Conservation (phyloP, 495 filamentous ascomycete genomes). For the Xylaria nigripes region DNA sequence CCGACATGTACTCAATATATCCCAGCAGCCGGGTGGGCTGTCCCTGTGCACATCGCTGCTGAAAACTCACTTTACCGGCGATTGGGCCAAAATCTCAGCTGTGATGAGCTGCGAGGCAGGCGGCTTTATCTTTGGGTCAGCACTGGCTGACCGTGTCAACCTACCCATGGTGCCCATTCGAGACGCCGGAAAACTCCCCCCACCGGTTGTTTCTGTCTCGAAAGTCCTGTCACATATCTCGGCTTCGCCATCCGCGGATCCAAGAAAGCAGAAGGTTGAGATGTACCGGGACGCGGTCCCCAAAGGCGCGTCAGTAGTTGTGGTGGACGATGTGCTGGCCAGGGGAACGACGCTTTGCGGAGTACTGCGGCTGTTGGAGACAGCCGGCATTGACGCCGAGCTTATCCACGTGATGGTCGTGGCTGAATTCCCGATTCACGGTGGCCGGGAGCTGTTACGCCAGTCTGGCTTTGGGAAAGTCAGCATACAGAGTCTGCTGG, state of each 20-base stretch:
- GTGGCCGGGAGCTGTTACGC: constrained; percentile 46
- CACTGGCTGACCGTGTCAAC: constrained; percentile 39
- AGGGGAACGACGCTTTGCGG: constrained; percentile 53
- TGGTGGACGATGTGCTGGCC: constrained; percentile 59
- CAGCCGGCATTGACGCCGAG: constrained; percentile 37
- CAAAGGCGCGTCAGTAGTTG: constrained; percentile 41
- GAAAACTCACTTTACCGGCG: constrained; percentile 37
- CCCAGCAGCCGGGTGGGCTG: constrained; percentile 47
- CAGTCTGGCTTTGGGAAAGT: constrained; percentile 48
- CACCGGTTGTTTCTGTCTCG: constrained; percentile 45
- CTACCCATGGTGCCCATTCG: constrained; percentile 49
- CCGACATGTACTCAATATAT: constrained; percentile 52
- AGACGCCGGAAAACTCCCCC: constrained; percentile 52
- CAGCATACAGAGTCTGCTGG: constrained; percentile 50
- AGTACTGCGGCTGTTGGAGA: constrained; percentile 43
- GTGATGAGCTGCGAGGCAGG: constrained; percentile 51
- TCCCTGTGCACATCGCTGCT: constrained; percentile 48
- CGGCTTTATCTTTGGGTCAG: constrained; percentile 51
- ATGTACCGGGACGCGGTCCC: constrained; percentile 42
- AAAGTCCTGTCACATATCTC: constrained; percentile 53
- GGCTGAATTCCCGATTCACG: constrained; percentile 55
- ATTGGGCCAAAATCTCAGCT: constrained; percentile 41
- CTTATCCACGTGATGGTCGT: constrained; percentile 48
- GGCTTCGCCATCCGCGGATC: constrained; percentile 27
- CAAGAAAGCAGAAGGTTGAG: constrained; percentile 41